Conservation (phyloP, 768 basidiomycete genomes). For the Pulveroboletus sp. region DNA sequence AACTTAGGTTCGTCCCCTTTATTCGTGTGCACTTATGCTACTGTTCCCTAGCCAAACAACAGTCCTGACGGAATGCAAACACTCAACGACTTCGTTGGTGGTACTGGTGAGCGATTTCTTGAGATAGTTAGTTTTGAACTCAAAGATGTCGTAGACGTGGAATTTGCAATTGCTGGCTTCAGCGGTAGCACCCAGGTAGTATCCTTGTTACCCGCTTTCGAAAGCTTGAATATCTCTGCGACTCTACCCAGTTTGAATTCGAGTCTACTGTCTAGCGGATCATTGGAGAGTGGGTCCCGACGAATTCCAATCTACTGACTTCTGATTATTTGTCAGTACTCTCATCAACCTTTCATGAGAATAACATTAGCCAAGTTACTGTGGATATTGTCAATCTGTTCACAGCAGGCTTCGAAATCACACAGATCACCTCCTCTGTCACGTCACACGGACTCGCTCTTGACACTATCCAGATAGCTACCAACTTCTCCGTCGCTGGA, state of each 20-base stretch:
- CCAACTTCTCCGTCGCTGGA: conserved; percentile 48
- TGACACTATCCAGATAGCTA: conserved; percentile 53
- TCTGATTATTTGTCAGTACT: conserved; percentile 40
- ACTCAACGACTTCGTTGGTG: conserved; percentile 62
- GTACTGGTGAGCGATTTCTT: conserved; percentile 38
- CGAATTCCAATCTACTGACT: neutral
- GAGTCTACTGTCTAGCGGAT: conserved; percentile 50
- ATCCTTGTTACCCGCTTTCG: conserved; percentile 57
- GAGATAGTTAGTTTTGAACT: neutral
- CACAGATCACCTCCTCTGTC: conserved; percentile 55
- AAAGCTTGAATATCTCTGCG: conserved; percentile 51
- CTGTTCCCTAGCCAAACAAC: conserved; percentile 46
- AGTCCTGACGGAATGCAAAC: conserved; percentile 57
- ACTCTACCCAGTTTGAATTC: conserved; percentile 58
- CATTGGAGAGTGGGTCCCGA: conserved; percentile 43
- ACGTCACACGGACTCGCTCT: conserved; percentile 56
- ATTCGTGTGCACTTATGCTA: conserved; percentile 1
- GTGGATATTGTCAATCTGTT: conserved; percentile 67
- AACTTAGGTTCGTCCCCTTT: neutral
- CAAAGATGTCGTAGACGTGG: conserved; percentile 39
- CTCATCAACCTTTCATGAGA: conserved; percentile 53
- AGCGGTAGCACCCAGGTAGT: conserved; percentile 53
- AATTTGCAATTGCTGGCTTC: conserved; percentile 54
- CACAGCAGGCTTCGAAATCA: conserved; percentile 53
- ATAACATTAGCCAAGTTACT: conserved; percentile 62